Conservation (phyloP, 257 asterid genomes). For the Solanum pimpinellifolium region DNA sequence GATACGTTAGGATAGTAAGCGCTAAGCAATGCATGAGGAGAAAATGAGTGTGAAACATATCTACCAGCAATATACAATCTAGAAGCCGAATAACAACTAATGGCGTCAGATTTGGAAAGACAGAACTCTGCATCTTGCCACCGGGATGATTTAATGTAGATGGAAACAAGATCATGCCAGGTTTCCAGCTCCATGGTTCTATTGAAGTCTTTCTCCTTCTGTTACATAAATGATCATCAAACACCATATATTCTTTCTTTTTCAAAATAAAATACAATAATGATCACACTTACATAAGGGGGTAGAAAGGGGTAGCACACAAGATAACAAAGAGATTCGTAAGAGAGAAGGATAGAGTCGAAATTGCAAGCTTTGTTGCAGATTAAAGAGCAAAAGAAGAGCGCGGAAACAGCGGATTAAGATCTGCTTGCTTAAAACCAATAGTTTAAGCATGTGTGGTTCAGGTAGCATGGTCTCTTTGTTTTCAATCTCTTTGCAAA, state of each 20-base stretch:
- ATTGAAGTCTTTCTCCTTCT: slow-evolving; percentile 28
- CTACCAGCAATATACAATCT: slow-evolving; percentile 74
- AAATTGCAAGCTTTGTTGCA: background rate
- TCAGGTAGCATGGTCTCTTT: background rate
- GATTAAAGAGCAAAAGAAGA: background rate
- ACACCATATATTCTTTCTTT: background rate
- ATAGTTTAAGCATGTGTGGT: background rate
- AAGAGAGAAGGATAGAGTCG: background rate
- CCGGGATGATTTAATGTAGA: slow-evolving; percentile 49
- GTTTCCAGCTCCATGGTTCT: slow-evolving; percentile 55
- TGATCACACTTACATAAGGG: background rate
- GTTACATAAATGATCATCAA: slow-evolving; percentile 6
- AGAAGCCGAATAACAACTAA: slow-evolving; percentile 40
- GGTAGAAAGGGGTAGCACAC: background rate
- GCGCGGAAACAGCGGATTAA: background rate
- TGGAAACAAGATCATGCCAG: slow-evolving; percentile 82
- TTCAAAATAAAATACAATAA: background rate
- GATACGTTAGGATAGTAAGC: background rate
- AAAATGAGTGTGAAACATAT: background rate
- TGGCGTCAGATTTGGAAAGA: slow-evolving; percentile 60
- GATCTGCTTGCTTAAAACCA: background rate
- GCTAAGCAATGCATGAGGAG: background rate
- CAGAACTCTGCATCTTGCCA: slow-evolving; percentile 88
- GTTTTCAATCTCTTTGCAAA: background rate
- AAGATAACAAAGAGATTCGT: background rate